Base-by-base conservation (phyloP, 2,329 filamentous ascomycete genomes). In the Chaetomiaceae sp. region DNA sequence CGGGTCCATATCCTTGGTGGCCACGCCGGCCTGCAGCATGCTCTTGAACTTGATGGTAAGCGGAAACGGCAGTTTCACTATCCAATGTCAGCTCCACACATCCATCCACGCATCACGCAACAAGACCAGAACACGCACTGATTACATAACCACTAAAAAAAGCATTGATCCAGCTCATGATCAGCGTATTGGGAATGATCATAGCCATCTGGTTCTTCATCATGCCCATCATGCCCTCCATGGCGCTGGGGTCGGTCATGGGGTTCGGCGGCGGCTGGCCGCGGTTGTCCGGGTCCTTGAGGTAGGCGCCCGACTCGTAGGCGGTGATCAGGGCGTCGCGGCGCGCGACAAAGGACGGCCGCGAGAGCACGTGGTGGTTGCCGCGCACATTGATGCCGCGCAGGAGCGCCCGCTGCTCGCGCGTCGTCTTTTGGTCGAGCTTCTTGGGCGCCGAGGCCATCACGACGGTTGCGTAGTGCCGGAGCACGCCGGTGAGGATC, bases 221-320 rank as follows among this genome's bases (percentile, higher is more conserved):
- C 89, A 96, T 96, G 60, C 93, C 92, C 93, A 99, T 99, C 93
- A 99, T 99, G 60, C 91, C 92, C 66, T 99, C 95, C 93, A 99
- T 99, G 52, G 89, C 89, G 42, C 86, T 86, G 19, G 95, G 95
- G 68, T 99, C 93, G 10, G 86, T 88, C 82, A 99, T 90, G 4
- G 93, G 93, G 71, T 97, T 99, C 33, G 89, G 83, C 17, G 90
- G 86, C 3, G 90, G 86, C 71, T 96, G 88, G 46, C 91, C 91
- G 65, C 87, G 85, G 63, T 77, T 82, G 48, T 93, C 88, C 2
- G 90, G 91, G 57, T 95, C 88, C 67, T 96, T 96, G 42, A 99
- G 76, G 66, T 90, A 99, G 30, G 81, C 81, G 42, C 95, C 93
- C 20, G 82, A 85, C 68, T 96, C 88, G 72, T 86, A 96, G 12